Evolutionary conservation across 345 rosid species (phyloP).

Genomic region (Stellera chamaejasme): DNA sequence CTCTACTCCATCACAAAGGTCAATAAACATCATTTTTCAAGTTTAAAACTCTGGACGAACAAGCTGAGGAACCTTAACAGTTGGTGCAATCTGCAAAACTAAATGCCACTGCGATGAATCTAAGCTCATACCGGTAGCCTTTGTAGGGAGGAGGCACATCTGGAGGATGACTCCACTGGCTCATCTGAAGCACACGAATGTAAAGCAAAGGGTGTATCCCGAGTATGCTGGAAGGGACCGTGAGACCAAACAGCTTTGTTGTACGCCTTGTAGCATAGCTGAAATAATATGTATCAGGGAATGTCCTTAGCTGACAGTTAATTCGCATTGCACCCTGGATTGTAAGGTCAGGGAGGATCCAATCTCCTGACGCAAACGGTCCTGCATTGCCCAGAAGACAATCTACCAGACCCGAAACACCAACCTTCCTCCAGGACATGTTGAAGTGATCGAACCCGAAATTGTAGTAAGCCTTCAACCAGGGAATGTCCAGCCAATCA

Average conservation of each 20-base stretch:
- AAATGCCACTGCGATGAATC: background rate
- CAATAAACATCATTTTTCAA: background rate
- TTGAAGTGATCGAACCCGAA: constrained; percentile 94
- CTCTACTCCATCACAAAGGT: no score
- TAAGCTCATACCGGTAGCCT: constrained; percentile 61
- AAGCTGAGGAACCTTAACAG: background rate
- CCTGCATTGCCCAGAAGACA: constrained; percentile 71
- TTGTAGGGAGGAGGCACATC: constrained; percentile 69
- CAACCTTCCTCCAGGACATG: constrained; percentile 67
- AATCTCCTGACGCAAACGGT: constrained; percentile 77
- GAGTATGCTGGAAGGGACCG: constrained; percentile 63
- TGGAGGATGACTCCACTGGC: constrained; percentile 68
- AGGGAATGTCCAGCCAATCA: constrained; percentile 88
- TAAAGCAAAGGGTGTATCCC: constrained; percentile 85
- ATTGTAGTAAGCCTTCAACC: constrained; percentile 79
- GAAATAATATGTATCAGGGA: constrained; percentile 77
- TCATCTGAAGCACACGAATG: constrained; percentile 80
- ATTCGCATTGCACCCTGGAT: constrained; percentile 69
- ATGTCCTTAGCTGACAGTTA: constrained; percentile 53
- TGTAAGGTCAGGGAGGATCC: constrained; percentile 95
- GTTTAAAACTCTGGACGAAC: background rate
- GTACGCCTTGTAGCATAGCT: constrained; percentile 91
- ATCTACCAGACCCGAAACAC: constrained; percentile 60
- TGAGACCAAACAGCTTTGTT: constrained; percentile 48
- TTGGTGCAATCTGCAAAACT: background rate